Evolutionary conservation across 345 rosid species (phyloP).

Genomic region (Brassica napus): Da-Ae NC_063442.1:43685001-43685500

Average conservation of each 20-base stretch:
- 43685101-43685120: neutral
- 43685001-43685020: slow-evolving; percentile 88
- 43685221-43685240: slow-evolving; percentile 45
- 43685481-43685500: slow-evolving; percentile 21
- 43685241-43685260: neutral
- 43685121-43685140: slow-evolving; percentile 50
- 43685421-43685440: slow-evolving; percentile 89
- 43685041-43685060: slow-evolving; percentile 82
- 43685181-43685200: slow-evolving; percentile 63
- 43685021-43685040: slow-evolving; percentile 96
- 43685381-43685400: slow-evolving; percentile 37
- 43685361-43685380: slow-evolving; percentile 28
- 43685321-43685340: neutral
- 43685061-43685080: slow-evolving; percentile 27
- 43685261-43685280: neutral
- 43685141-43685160: slow-evolving; percentile 72
- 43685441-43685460: slow-evolving; percentile 70
- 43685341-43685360: slow-evolving; percentile 16
- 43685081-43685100: slow-evolving; percentile 4
- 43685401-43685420: slow-evolving; percentile 87
- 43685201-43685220: slow-evolving; percentile 64
- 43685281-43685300: neutral
- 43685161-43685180: slow-evolving; percentile 77
- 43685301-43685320: neutral
- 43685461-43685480: slow-evolving; percentile 61